Base-by-base conservation (phyloP, 2,329 filamentous ascomycete genomes). In the Sarocladium strictum region DNA sequence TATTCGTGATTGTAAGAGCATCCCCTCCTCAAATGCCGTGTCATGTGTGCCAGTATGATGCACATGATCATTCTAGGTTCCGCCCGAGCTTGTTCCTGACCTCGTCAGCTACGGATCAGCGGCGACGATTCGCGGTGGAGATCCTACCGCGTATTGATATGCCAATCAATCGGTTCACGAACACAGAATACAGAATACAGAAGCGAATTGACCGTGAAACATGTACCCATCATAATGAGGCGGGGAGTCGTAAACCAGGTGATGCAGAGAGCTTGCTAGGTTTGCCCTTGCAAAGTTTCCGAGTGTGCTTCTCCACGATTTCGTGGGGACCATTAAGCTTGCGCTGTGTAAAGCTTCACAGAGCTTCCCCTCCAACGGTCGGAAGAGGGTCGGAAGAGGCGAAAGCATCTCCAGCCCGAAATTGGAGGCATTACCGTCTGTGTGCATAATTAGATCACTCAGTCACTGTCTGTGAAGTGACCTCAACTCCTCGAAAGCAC, bases 41-140 rank as follows among this genome's bases (percentile, higher is more conserved):
- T n/a, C n/a, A n/a, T n/a, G n/a, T n/a, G n/a, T n/a, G n/a, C n/a
- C n/a, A n/a, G n/a, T n/a, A n/a, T n/a, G n/a, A 47, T 23, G 15
- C 7, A 40, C 27, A 63, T 79, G 77, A 1, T 79, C 78, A 2
- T 72, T 72, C 1, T 62, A 83, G 3, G 79, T 79, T 11, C 78
- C 72, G 0, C 68, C 68, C 21, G 61, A 66, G 3, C 57, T 70
- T 1, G 64, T 79, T 43, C 65, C 69, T 2, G 72, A 79, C 69
- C 72, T 2, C 65, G 67, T 3, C 64, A 65, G 56, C 62, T 79
- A 27, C 59, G 64, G 3, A 61, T 79, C 53, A 67, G 69, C 24
- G 74, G 75, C 5, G 54, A 73, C 19, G 74, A 78, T 75, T 74
- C 35, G 65, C 64, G 2, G 72, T 77, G 1, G 72, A 76, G 62